Percentiles rank a stretch among this genome's conserved stretches.
phyloP scores from a whole-genome alignment of 768 basidiomycete species.

The Tulasnella sp. region DNA sequence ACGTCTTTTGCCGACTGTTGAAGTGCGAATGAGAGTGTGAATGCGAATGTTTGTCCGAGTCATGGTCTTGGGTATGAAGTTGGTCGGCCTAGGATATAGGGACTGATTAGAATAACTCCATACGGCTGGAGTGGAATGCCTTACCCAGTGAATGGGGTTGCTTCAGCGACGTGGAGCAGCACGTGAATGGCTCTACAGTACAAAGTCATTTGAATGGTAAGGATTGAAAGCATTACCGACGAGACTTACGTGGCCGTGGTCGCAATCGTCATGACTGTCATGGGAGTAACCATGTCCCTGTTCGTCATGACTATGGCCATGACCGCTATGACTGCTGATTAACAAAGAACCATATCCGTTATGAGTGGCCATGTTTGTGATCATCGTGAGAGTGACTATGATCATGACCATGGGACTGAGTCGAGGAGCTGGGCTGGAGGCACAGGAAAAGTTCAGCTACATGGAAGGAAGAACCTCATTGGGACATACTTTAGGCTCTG shows the following conservation, averaged over 20 bases:
- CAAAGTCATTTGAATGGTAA: background rate
- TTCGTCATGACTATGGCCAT: conserved; percentile 14
- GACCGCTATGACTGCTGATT: conserved; percentile 22
- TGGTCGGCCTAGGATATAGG: background rate
- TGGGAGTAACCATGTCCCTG: conserved; percentile 11
- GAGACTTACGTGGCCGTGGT: conserved; percentile 13
- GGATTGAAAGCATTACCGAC: background rate
- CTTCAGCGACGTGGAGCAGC: background rate
- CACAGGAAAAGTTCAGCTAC: background rate
- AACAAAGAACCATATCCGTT: background rate
- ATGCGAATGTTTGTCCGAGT: conserved; percentile 13
- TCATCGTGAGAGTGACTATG: conserved; percentile 23
- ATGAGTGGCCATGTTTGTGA: conserved; percentile 7
- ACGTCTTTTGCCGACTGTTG: background rate
- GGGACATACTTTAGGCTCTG: background rate
- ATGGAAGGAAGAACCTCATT: background rate
- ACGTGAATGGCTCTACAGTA: background rate
- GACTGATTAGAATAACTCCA: conserved; percentile 12
- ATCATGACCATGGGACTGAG: background rate
- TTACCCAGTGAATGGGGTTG: background rate
- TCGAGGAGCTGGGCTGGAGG: background rate
- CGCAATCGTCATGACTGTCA: conserved; percentile 16
- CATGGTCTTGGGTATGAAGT: background rate
- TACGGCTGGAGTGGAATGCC: background rate
- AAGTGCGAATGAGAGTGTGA: conserved; percentile 14